These are phyloP conservation scores for Graphium sp. DNA, from an alignment of 2,329 filamentous ascomycete genomes.

Conservation along the genomic window DNA sequence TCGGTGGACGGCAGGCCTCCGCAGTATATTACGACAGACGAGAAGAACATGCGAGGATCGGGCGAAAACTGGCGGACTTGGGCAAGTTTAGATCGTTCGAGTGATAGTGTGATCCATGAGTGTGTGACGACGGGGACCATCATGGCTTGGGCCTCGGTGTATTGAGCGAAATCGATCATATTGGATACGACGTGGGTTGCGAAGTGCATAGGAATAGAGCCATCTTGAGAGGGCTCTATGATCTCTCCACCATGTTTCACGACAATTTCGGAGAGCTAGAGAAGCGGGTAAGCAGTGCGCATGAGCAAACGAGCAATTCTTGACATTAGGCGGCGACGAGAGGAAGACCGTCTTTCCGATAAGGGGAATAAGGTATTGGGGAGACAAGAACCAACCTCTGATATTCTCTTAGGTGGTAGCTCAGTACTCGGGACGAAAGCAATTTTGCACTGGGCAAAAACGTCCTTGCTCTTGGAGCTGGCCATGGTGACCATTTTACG, in stretches of 20 bases:
- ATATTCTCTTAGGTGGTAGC: constrained; percentile 21
- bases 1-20: constrained; percentile 74
- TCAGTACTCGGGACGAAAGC: constrained; percentile 25
- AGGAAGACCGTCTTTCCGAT: too few relatives aligned
- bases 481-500: too few relatives aligned
- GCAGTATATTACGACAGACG: constrained; percentile 66
- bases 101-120: constrained; percentile 59
- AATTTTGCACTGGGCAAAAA: constrained; percentile 24
- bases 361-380: too few relatives aligned
- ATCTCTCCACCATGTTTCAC: constrained; percentile 32
- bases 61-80: constrained; percentile 77
- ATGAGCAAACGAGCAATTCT: not conserved
- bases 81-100: constrained; percentile 52
- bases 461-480: constrained; percentile 12
- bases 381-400: too few relatives aligned
- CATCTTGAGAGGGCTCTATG: constrained; percentile 27
- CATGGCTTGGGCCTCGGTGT: constrained; percentile 52
- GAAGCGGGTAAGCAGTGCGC: too few relatives aligned
- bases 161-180: constrained; percentile 85
- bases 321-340: too few relatives aligned
- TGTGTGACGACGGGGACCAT: constrained; percentile 77
- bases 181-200: constrained; percentile 45
- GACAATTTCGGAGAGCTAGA: constrained; percentile 23
- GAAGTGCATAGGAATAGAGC: constrained; percentile 26
- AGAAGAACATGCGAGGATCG: constrained; percentile 81